phyloP scores from a whole-genome alignment of 1,284 basidiomycete species.

The Ustilago curta region DNA sequence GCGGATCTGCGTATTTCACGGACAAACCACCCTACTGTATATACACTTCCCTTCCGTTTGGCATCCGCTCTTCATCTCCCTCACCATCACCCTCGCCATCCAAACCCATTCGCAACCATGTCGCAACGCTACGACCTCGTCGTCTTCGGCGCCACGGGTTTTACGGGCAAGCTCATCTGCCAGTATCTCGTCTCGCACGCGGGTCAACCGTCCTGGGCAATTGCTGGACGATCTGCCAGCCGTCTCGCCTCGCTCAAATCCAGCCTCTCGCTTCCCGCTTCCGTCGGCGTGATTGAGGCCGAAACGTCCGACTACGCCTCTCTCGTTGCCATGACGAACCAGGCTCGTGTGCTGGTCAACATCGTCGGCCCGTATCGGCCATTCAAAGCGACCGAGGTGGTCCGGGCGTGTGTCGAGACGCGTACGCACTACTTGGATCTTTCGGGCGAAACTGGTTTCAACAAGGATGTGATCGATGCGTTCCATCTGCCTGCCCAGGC shows the following conservation, averaged over 20 bases:
- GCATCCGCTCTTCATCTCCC: background rate
- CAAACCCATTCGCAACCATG: conserved; percentile 17
- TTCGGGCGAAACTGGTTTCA: conserved; percentile 71
- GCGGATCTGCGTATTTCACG: no score
- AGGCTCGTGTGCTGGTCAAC: conserved; percentile 53
- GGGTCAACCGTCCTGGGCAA: conserved; percentile 44
- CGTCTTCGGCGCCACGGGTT: conserved; percentile 65
- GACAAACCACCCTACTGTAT: background rate
- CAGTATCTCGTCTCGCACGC: conserved; percentile 56
- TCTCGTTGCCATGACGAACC: conserved; percentile 39
- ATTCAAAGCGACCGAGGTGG: conserved; percentile 53
- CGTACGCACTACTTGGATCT: conserved; percentile 78
- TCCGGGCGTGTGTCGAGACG: conserved; percentile 73
- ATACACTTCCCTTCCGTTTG: background rate
- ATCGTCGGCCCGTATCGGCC: conserved; percentile 58
- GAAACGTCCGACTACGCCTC: conserved; percentile 40
- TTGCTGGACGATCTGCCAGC: conserved; percentile 58
- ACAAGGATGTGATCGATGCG: conserved; percentile 74
- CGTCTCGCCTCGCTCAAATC: conserved; percentile 44
- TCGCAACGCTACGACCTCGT: conserved; percentile 50
- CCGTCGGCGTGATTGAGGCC: conserved; percentile 52
- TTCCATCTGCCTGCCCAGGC: conserved; percentile 78
- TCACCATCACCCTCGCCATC: background rate
- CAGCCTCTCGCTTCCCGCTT: conserved; percentile 33
- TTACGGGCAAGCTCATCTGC: conserved; percentile 57